These are phyloP conservation scores for Alternaria atra DNA, from an alignment of 2,329 filamentous ascomycete genomes.

Conservation along the genomic window DNA sequence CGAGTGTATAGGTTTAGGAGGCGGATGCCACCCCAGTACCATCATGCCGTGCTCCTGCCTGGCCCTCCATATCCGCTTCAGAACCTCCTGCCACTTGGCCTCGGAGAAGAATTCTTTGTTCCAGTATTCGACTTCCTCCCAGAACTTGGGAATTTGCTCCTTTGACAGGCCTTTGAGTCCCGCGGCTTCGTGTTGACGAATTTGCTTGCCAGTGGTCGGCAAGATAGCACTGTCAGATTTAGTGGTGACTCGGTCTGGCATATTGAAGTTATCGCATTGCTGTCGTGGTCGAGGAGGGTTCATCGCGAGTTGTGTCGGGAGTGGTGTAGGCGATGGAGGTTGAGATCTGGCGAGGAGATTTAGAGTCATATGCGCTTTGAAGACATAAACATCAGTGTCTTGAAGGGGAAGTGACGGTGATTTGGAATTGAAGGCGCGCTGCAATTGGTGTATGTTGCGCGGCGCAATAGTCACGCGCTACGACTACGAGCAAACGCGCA, in stretches of 20 bases:
- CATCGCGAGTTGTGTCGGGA: neutral
- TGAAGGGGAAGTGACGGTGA: neutral
- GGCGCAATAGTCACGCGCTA: neutral
- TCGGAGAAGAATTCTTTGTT: constrained; percentile 22
- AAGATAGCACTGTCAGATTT: neutral
- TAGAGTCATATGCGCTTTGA: neutral
- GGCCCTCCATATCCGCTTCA: constrained; percentile 4
- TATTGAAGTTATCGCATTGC: neutral
- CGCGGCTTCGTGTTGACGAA: constrained; percentile 24
- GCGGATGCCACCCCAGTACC: neutral
- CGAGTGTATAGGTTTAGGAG: neutral
- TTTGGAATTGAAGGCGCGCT: neutral
- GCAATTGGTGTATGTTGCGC: neutral
- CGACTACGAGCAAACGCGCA: constrained; percentile 13
- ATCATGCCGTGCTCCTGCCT: constrained; percentile 16
- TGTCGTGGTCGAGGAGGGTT: too few relatives aligned
- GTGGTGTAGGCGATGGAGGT: neutral
- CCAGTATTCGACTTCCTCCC: constrained; percentile 17
- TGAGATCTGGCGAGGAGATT: neutral
- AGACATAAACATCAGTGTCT: neutral
- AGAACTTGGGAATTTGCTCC: constrained; percentile 18
- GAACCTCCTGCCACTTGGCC: constrained; percentile 16
- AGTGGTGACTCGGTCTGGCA: neutral
- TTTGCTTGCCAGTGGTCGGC: neutral
- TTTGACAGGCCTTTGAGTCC: constrained; percentile 24